Evolutionary conservation across 108 stramenopile genomes (phyloP).

Genomic region (Cylindrotheca fusiformis): DNA sequence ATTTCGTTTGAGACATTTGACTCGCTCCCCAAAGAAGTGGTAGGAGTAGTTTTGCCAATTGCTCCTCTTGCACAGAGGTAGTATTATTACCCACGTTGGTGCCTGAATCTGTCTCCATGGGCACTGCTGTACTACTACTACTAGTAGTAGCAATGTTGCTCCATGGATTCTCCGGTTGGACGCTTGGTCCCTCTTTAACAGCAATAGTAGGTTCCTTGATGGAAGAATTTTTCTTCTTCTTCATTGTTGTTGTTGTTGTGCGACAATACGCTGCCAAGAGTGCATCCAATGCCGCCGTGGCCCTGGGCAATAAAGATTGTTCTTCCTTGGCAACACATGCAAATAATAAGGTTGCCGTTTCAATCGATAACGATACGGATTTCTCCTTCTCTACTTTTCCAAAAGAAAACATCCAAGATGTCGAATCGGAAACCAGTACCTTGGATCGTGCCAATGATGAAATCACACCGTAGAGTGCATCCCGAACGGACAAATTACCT

Average conservation of each 20-base stretch:
- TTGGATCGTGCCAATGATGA: slow-evolving; percentile 57
- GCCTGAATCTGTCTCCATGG: neutral
- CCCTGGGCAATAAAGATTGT: slow-evolving; percentile 63
- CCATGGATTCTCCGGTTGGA: slow-evolving; percentile 48
- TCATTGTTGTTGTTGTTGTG: slow-evolving; percentile 12
- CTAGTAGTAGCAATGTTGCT: slow-evolving; percentile 1
- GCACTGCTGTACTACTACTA: neutral
- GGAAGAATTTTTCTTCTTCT: neutral
- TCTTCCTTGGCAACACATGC: slow-evolving; percentile 69
- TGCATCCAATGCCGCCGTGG: slow-evolving; percentile 73
- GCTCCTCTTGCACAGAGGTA: neutral
- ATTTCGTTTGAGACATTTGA: slow-evolving; percentile 56
- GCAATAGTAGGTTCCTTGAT: neutral
- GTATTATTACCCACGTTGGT: neutral
- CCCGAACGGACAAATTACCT: slow-evolving; percentile 51
- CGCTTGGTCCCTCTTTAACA: no score
- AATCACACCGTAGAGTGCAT: slow-evolving; percentile 68
- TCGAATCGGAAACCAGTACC: neutral
- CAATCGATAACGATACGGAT: slow-evolving; percentile 25
- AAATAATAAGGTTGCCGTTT: slow-evolving; percentile 63
- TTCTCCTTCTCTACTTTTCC: neutral
- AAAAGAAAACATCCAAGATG: neutral
- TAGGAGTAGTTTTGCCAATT: slow-evolving; percentile 32
- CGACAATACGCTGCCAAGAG: slow-evolving; percentile 61
- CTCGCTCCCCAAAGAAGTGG: slow-evolving; percentile 70